Conservation (phyloP, 805 yeast species). For the Candida corydali region DNA sequence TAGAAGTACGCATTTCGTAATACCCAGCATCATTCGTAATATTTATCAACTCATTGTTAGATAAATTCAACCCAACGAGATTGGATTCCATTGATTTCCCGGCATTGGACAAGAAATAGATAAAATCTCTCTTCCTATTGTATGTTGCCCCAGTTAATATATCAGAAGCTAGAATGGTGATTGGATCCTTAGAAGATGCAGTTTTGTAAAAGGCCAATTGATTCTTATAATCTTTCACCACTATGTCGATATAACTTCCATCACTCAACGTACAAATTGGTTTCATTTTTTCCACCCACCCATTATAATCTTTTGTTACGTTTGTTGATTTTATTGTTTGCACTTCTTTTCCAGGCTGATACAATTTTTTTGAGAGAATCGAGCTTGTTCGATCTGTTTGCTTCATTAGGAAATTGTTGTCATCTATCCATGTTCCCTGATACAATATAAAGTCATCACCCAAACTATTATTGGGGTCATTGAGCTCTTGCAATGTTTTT, state of each 20-base stretch:
- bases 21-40: slow-evolving; percentile 44
- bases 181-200: slow-evolving; percentile 35
- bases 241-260: slow-evolving; percentile 63
- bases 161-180: slow-evolving; percentile 56
- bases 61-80: slow-evolving; percentile 54
- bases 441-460: slow-evolving; percentile 54
- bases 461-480: slow-evolving; percentile 12
- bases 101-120: slow-evolving; percentile 67
- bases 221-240: slow-evolving; percentile 48
- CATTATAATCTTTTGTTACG: slow-evolving; percentile 41
- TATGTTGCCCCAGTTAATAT: slow-evolving; percentile 55
- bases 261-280: slow-evolving; percentile 14
- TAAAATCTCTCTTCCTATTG: slow-evolving; percentile 36
- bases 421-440: slow-evolving; percentile 57
- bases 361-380: slow-evolving; percentile 45
- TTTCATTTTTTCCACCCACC: slow-evolving; percentile 55
- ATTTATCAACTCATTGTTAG: slow-evolving; percentile 1
- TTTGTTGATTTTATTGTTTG: slow-evolving; percentile 31
- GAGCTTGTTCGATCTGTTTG: slow-evolving; percentile 63
- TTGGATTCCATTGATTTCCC: slow-evolving; percentile 80
- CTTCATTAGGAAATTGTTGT: slow-evolving; percentile 49
- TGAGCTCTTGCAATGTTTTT: slow-evolving; percentile 2
- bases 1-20: slow-evolving; percentile 64
- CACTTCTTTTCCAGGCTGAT: slow-evolving; percentile 27
- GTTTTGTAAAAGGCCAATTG: slow-evolving; percentile 81